A percentile compares a stretch with the other conserved stretches of the same genome.
Evolutionary conservation across 805 yeast genomes (phyloP).

Genomic region (Wickerhamiella vanderwaltii): DNA sequence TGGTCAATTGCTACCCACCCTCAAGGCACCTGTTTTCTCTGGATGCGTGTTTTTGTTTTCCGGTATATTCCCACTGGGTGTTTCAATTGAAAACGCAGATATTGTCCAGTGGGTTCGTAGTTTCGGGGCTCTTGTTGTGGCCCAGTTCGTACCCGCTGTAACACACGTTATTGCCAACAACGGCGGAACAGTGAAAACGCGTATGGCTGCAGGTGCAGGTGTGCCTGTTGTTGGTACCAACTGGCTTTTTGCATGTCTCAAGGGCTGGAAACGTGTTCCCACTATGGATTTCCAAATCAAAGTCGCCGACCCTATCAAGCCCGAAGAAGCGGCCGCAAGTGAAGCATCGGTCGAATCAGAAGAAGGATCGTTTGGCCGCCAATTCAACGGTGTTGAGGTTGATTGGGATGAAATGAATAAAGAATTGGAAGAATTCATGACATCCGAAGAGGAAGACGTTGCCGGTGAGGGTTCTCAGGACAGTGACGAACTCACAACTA

Average conservation of each 20-base stretch:
- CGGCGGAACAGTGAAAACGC: constrained; percentile 72
- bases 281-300: constrained; percentile 47
- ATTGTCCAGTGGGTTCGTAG: constrained; percentile 86
- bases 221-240: constrained; percentile 79
- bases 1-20: constrained; percentile 39
- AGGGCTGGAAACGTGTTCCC: constrained; percentile 60
- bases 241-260: constrained; percentile 82
- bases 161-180: constrained; percentile 83
- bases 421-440: constrained; percentile 42
- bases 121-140: constrained; percentile 77
- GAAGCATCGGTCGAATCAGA: constrained; percentile 24
- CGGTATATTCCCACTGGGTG: constrained; percentile 82
- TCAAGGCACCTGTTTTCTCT: constrained; percentile 56
- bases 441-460: constrained; percentile 24
- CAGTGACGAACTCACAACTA: background rate
- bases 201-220: constrained; percentile 54
- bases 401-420: constrained; percentile 42
- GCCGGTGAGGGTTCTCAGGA: constrained; percentile 14
- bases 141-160: constrained; percentile 56
- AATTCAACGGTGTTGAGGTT: constrained; percentile 26
- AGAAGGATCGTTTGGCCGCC: constrained; percentile 29
- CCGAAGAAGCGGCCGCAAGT: constrained; percentile 13
- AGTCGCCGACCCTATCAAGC: constrained; percentile 37
- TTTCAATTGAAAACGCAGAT: constrained; percentile 59
- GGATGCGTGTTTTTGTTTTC: constrained; percentile 67